phyloP scores from a whole-genome alignment of 2,329 filamentous ascomycete species.

The Trichothecium sympodiale region DNA sequence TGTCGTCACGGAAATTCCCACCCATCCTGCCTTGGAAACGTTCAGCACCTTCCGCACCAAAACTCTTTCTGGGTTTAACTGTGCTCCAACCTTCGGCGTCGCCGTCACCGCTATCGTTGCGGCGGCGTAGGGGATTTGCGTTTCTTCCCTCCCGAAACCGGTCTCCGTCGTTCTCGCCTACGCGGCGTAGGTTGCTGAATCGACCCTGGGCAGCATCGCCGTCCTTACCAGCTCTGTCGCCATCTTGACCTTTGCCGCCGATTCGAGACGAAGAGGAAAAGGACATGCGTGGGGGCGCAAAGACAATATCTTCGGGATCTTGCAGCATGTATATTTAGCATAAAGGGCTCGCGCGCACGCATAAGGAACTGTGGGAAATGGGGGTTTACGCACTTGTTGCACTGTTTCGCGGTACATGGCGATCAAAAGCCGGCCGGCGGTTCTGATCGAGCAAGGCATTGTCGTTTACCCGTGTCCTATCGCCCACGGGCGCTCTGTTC shows the following conservation, averaged over 20 bases:
- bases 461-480: conserved; percentile 30
- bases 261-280: conserved; percentile 71
- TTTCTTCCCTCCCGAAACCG: conserved; percentile 36
- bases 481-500: conserved; percentile 21
- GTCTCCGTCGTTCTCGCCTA: conserved; percentile 39
- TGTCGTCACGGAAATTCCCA: conserved; percentile 31
- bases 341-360: not conserved
- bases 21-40: conserved; percentile 58
- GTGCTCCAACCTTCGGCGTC: conserved; percentile 66
- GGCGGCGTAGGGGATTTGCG: conserved; percentile 35
- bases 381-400: conserved; percentile 39
- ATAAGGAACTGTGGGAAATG: not conserved
- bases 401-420: conserved; percentile 44
- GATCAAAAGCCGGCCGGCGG: conserved; percentile 39
- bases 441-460: conserved; percentile 34
- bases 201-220: conserved; percentile 39
- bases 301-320: conserved; percentile 72
- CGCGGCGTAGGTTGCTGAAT: conserved; percentile 45
- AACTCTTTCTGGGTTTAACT: conserved; percentile 63
- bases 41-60: conserved; percentile 61
- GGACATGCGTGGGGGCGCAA: conserved; percentile 72
- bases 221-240: conserved; percentile 42
- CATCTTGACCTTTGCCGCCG: conserved; percentile 37
- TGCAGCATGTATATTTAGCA: conserved; percentile 4
- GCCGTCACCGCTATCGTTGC: conserved; percentile 41